These are phyloP conservation scores for Ambrosiella beaveri DNA, from an alignment of 2,329 filamentous ascomycete species.

Conservation along the genomic window DNA sequence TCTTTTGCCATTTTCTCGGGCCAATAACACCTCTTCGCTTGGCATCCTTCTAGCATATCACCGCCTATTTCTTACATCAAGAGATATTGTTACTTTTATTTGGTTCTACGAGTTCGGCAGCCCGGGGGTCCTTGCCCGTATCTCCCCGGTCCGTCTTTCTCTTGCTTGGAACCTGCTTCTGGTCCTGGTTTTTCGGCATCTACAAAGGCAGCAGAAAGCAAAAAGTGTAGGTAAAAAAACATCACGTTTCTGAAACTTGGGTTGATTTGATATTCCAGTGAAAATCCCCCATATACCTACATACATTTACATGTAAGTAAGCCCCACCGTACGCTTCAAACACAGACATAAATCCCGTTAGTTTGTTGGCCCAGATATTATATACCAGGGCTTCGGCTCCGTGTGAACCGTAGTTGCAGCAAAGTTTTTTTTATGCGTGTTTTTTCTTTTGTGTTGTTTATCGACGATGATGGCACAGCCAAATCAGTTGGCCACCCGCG, in stretches of 20 bases:
- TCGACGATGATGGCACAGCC: too few relatives aligned
- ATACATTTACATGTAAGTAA: not conserved
- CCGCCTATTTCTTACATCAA: not conserved
- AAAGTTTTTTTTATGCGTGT: not conserved
- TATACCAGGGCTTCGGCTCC: not conserved
- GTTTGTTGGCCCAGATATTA: too few relatives aligned
- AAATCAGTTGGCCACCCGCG: not conserved
- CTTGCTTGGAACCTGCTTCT: not conserved
- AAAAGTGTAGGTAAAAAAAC: not conserved
- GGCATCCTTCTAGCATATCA: not conserved
- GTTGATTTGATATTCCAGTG: not conserved
- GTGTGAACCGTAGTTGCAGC: not conserved
- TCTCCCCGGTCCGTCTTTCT: too few relatives aligned
- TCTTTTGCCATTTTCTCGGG: not conserved
- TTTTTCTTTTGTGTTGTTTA: too few relatives aligned
- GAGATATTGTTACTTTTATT: too few relatives aligned
- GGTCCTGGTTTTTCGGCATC: not conserved
- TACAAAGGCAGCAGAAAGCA: not conserved
- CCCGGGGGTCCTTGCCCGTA: too few relatives aligned
- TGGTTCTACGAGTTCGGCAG: too few relatives aligned
- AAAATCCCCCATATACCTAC: constrained; percentile 2
- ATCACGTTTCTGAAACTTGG: too few relatives aligned
- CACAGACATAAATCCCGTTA: not conserved
- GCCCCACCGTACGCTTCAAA: not conserved
- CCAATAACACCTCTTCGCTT: not conserved